Evolutionary conservation across 2,329 filamentous ascomycete genomes (phyloP).

Genomic region (Periconia sp.): DNA sequence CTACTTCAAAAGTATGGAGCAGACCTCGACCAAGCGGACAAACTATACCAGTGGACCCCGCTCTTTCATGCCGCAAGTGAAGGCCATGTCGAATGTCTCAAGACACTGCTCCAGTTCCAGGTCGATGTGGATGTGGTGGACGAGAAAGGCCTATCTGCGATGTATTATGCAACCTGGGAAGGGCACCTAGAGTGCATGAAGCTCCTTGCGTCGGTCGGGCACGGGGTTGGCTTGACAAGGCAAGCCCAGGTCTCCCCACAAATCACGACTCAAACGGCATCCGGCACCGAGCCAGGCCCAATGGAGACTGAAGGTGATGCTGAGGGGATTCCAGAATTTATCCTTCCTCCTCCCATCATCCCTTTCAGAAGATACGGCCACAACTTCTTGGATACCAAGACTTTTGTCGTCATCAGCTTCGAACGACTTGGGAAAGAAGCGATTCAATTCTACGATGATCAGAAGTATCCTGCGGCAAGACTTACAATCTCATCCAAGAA

Average conservation of each 20-base stretch:
- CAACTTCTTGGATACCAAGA: slow-evolving; percentile 98
- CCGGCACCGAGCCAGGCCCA: slow-evolving; percentile 46
- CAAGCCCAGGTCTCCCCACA: slow-evolving; percentile 48
- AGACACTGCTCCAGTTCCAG: slow-evolving; percentile 78
- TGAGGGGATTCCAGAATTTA: slow-evolving; percentile 90
- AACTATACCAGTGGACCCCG: slow-evolving; percentile 96
- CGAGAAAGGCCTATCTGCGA: slow-evolving; percentile 89
- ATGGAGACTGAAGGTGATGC: slow-evolving; percentile 71
- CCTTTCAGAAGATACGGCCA: slow-evolving; percentile 93
- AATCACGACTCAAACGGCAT: slow-evolving; percentile 45
- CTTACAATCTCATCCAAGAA: slow-evolving; percentile 96
- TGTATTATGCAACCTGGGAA: slow-evolving; percentile 99
- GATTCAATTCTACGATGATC: slow-evolving; percentile 94
- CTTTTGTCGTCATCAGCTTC: slow-evolving; percentile 91
- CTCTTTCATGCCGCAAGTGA: slow-evolving; percentile 96
- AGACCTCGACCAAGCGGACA: slow-evolving; percentile 90
- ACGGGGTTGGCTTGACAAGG: slow-evolving; percentile 38
- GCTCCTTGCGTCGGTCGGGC: slow-evolving; percentile 68
- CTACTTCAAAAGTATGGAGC: slow-evolving; percentile 85
- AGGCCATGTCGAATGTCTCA: slow-evolving; percentile 87
- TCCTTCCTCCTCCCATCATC: slow-evolving; percentile 93
- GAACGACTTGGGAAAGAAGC: slow-evolving; percentile 75
- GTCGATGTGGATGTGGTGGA: slow-evolving; percentile 82
- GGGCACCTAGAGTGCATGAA: slow-evolving; percentile 95
- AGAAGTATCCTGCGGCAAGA: slow-evolving; percentile 92